Percentiles rank a stretch among this genome's conserved stretches.
Evolutionary conservation across 2,329 filamentous ascomycete species (phyloP).

Genomic region (Neocucurbitaria cava): DNA sequence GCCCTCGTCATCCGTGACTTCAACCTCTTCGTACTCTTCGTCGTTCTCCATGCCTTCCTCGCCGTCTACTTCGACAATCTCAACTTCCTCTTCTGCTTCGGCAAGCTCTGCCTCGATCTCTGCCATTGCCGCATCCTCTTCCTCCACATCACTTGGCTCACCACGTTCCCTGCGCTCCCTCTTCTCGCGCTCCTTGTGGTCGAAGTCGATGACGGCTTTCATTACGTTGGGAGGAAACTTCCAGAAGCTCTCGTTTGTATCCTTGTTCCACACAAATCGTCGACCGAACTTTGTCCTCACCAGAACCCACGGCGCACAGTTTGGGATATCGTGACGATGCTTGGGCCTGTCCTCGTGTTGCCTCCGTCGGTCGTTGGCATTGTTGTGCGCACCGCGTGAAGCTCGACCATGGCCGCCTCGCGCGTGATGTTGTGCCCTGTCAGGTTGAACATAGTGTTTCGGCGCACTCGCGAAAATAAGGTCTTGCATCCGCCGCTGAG

Average conservation of each 20-base stretch:
- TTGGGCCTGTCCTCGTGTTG: slow-evolving; percentile 81
- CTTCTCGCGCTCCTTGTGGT: slow-evolving; percentile 73
- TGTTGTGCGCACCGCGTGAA: slow-evolving; percentile 58
- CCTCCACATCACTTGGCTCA: slow-evolving; percentile 46
- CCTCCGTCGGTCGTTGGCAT: slow-evolving; percentile 66
- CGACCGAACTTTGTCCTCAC: slow-evolving; percentile 92
- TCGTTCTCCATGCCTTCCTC: slow-evolving; percentile 60
- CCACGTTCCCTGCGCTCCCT: slow-evolving; percentile 61
- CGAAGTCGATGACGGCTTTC: slow-evolving; percentile 73
- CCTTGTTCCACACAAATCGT: slow-evolving; percentile 87
- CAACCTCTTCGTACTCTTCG: slow-evolving; percentile 78
- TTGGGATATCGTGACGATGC: slow-evolving; percentile 78
- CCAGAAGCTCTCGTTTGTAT: slow-evolving; percentile 91
- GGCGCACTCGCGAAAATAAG: slow-evolving; percentile 39
- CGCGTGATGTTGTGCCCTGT: slow-evolving; percentile 14
- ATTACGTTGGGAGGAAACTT: slow-evolving; percentile 88
- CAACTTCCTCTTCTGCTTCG: slow-evolving; percentile 37
- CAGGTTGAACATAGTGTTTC: slow-evolving; percentile 24
- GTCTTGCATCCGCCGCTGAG: slow-evolving; percentile 60
- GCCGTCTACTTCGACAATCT: slow-evolving; percentile 45
- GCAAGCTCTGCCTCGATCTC: slow-evolving; percentile 43
- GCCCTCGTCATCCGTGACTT: slow-evolving; percentile 69
- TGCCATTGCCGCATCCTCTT: slow-evolving; percentile 39
- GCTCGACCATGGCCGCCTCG: slow-evolving; percentile 48
- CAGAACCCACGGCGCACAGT: slow-evolving; percentile 84